A percentile compares a stretch with the other conserved stretches of the same genome.
Evolutionary conservation across 2,329 filamentous ascomycete species (phyloP).

Genomic region (Penicillium olsonii): DNA sequence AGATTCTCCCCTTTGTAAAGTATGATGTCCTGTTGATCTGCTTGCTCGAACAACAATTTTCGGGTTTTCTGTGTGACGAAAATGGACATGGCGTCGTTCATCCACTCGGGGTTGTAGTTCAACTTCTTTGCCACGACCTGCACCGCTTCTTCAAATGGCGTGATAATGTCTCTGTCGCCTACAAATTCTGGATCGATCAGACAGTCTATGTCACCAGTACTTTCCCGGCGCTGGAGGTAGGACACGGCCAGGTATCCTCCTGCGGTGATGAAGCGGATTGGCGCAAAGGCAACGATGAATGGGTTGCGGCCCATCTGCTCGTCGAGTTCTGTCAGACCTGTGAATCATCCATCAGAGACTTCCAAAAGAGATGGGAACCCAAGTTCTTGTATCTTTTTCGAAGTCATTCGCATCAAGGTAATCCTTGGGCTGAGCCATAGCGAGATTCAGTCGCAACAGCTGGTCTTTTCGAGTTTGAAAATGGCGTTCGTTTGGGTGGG

Average conservation of each 20-base stretch:
- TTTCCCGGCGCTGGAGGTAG: constrained; percentile 33
- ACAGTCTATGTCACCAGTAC: constrained; percentile 35
- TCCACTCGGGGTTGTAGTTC: constrained; percentile 29
- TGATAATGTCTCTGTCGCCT: constrained; percentile 33
- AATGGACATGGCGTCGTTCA: constrained; percentile 35
- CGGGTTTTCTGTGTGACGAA: constrained; percentile 29
- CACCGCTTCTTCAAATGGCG: constrained; percentile 28
- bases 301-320: constrained; percentile 31
- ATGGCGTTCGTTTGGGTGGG: too few relatives aligned
- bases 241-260: constrained; percentile 35
- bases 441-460: too few relatives aligned
- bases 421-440: too few relatives aligned
- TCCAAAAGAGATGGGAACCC: too few relatives aligned
- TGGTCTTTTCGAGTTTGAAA: too few relatives aligned
- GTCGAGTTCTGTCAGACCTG: constrained; percentile 34
- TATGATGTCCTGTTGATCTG: constrained; percentile 34
- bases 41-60: constrained; percentile 29
- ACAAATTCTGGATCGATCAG: constrained; percentile 36
- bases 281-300: constrained; percentile 35
- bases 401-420: too few relatives aligned
- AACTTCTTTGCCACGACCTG: constrained; percentile 23
- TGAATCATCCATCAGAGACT: too few relatives aligned
- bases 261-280: constrained; percentile 32
- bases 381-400: too few relatives aligned
- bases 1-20: constrained; percentile 32